phyloP scores from a whole-genome alignment of 2,329 filamentous ascomycete genomes.

The Epichloe gansuensis region DNA sequence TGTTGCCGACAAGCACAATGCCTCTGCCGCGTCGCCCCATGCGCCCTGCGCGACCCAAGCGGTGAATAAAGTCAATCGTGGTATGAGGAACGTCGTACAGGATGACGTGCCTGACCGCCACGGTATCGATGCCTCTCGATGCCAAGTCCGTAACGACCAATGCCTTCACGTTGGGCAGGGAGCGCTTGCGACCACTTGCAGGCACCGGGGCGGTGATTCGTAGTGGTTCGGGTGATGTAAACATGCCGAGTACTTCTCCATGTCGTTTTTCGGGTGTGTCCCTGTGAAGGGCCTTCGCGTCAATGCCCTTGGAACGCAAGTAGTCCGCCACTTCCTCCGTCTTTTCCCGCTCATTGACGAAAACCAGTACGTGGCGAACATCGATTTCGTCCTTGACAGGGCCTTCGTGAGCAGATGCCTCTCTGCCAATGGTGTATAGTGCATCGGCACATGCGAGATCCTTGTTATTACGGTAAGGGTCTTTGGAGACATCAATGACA shows the following conservation, averaged over 20 bases:
- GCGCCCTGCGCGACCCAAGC: constrained; percentile 78
- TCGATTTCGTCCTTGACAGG: constrained; percentile 44
- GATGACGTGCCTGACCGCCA: constrained; percentile 82
- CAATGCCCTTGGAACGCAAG: constrained; percentile 73
- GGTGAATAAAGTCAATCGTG: constrained; percentile 96
- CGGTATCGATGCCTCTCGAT: constrained; percentile 85
- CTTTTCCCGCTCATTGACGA: constrained; percentile 92
- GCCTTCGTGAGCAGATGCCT: constrained; percentile 48
- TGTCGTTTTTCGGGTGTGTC: constrained; percentile 72
- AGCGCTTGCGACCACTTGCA: constrained; percentile 28
- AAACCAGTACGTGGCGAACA: constrained; percentile 80
- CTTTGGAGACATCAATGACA: constrained; percentile 79
- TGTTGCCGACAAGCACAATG: constrained; percentile 79
- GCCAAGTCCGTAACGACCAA: constrained; percentile 90
- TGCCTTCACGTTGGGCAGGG: constrained; percentile 69
- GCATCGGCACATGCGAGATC: constrained; percentile 86
- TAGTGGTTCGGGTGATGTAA: constrained; percentile 44
- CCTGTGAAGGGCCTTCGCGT: constrained; percentile 72
- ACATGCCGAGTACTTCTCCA: constrained; percentile 62
- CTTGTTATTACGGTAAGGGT: constrained; percentile 92
- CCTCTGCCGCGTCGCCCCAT: constrained; percentile 87
- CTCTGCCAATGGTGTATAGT: constrained; percentile 85
- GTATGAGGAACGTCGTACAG: constrained; percentile 97
- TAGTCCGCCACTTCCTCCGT: constrained; percentile 71
- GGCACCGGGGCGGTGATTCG: constrained; percentile 16